Conservation (phyloP, 495 filamentous ascomycete species). For the Lasiosphaeris hirsuta region DNA sequence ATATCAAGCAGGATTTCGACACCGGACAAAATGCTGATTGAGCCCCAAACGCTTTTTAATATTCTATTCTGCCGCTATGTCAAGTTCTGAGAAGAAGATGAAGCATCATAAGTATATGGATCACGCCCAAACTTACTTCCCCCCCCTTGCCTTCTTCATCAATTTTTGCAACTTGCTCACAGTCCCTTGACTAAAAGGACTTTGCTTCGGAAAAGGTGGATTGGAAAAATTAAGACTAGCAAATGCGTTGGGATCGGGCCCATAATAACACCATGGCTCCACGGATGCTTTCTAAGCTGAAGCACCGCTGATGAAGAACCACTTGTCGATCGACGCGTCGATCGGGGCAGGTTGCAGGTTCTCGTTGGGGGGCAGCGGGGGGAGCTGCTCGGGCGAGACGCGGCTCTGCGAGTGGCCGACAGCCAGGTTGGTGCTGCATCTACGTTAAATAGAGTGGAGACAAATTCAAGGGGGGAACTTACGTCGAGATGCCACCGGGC, state of each 20-base stretch:
- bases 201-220: too few species aligned
- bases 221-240: too few species aligned
- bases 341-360: conserved; percentile 81
- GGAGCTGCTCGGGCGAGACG: conserved; percentile 60
- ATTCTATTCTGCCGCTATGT: too few species aligned
- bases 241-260: too few species aligned
- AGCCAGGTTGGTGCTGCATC: conserved; percentile 68
- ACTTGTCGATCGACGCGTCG: conserved; percentile 97
- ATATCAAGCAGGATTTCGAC: not conserved
- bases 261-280: not conserved
- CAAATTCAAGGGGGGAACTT: conserved; percentile 49
- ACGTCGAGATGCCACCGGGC: conserved; percentile 76
- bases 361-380: conserved; percentile 70
- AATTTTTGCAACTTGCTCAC: too few species aligned
- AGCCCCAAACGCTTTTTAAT: too few species aligned
- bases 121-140: too few species aligned
- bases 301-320: conserved; percentile 99
- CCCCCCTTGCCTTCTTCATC: not conserved
- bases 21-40: not conserved
- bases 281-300: conserved; percentile 58
- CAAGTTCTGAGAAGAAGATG: too few species aligned
- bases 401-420: conserved; percentile 66
- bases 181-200: too few species aligned
- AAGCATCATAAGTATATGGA: too few species aligned
- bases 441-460: conserved; percentile 4